Percentiles rank a stretch among this genome's conserved stretches.
Evolutionary conservation across 495 filamentous ascomycete species (phyloP).

Genomic region (Penicillium longicatenatum): DNA sequence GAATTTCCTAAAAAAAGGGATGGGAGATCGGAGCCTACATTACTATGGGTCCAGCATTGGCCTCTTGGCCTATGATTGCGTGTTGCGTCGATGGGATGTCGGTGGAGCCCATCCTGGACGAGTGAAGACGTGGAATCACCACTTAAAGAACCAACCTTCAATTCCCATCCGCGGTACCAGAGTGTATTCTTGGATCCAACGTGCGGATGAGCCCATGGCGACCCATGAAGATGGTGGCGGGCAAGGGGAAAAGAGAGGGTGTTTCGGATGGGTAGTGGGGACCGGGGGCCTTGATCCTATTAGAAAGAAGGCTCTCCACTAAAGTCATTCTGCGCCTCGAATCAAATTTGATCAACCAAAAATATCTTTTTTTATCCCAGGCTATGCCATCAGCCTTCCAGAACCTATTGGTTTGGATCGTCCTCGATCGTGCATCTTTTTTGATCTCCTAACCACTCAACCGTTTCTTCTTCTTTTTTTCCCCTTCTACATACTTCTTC

Average conservation of each 20-base stretch:
- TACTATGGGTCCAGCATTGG: conserved; percentile 21
- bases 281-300: too few species aligned
- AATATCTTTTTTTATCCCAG: conserved; percentile 29
- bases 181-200: conserved; percentile 6
- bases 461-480: not conserved
- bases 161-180: conserved; percentile 12
- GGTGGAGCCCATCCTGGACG: too few species aligned
- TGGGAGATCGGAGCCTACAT: conserved; percentile 8
- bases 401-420: not conserved
- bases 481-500: not conserved
- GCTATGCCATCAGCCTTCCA: conserved; percentile 12
- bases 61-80: conserved; percentile 16
- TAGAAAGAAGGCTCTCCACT: not conserved
- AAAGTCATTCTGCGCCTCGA: conserved; percentile 16
- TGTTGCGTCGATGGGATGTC: too few species aligned
- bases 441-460: not conserved
- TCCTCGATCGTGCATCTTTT: not conserved
- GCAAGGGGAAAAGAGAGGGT: too few species aligned
- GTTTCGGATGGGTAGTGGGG: too few species aligned
- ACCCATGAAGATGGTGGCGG: too few species aligned
- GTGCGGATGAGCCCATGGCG: too few species aligned
- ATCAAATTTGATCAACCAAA: conserved; percentile 28
- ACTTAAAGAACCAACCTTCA: conserved; percentile 11
- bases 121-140: conserved; percentile 15
- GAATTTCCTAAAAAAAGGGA: conserved; percentile 6